Evolutionary conservation across 192 early-diverging fungal genomes (phyloP).

Genomic region (Polychytrium aggregatum): DNA sequence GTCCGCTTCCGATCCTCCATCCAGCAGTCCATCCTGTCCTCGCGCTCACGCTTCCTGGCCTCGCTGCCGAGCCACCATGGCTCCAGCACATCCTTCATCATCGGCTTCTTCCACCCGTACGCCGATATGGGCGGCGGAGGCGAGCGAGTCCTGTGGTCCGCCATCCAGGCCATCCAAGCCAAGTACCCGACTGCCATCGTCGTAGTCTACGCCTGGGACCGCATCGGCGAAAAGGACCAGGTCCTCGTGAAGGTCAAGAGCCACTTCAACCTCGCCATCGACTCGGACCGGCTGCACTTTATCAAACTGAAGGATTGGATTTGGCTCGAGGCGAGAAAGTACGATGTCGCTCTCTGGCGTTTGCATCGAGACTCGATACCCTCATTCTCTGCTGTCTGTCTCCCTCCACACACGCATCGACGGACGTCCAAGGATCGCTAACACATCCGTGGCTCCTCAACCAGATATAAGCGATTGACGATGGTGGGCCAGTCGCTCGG

Average conservation of each 20-base stretch:
- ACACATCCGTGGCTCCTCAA: neutral
- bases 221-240: constrained; percentile 29
- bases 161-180: constrained; percentile 67
- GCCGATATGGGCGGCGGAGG: constrained; percentile 90
- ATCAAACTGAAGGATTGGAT: constrained; percentile 49
- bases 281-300: constrained; percentile 43
- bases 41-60: no score
- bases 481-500: constrained; percentile 78
- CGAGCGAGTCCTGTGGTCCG: constrained; percentile 91
- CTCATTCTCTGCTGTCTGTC: neutral
- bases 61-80: no score
- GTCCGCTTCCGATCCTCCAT: no score
- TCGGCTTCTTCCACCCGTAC: constrained; percentile 88
- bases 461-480: constrained; percentile 70
- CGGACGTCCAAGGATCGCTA: neutral
- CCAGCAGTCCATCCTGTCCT: no score
- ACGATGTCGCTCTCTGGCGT: constrained; percentile 27
- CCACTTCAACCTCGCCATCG: constrained; percentile 64
- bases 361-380: neutral
- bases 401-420: neutral
- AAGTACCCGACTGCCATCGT: constrained; percentile 53
- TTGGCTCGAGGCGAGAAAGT: constrained; percentile 62
- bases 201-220: constrained; percentile 76
- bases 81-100: no score
- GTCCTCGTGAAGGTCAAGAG: constrained; percentile 58